A percentile compares a stretch with the other conserved stretches of the same genome.
Evolutionary conservation across 2,329 filamentous ascomycete genomes (phyloP).

Genomic region (Claviceps lovelessii): DNA sequence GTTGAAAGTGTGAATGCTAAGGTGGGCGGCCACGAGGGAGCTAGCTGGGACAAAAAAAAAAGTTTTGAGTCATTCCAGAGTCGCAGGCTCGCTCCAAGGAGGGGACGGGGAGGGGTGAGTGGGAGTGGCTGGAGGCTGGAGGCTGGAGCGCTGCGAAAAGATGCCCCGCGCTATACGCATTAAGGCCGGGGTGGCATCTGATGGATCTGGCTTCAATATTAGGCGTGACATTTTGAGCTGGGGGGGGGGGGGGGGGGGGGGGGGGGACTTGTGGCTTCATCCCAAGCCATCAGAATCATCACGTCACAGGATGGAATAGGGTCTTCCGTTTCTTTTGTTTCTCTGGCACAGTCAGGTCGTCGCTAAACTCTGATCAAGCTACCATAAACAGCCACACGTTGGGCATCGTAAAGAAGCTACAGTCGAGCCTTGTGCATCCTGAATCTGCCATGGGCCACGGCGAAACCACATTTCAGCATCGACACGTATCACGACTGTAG

Average conservation of each 20-base stretch:
- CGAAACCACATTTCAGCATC: too few species aligned
- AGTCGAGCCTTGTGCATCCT: too few species aligned
- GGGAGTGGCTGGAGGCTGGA: not conserved
- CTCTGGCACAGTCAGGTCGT: too few species aligned
- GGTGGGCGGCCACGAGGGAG: not conserved
- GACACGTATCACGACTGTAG: too few species aligned
- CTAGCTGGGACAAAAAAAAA: conserved; percentile 6
- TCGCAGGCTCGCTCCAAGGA: not conserved
- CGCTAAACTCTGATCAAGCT: not conserved
- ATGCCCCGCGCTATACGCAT: not conserved
- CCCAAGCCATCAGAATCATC: not conserved
- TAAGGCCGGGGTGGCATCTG: too few species aligned
- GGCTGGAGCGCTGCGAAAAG: not conserved
- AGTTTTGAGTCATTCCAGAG: conserved; percentile 20
- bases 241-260: too few species aligned
- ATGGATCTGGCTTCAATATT: too few species aligned
- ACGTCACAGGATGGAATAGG: not conserved
- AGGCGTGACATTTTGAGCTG: too few species aligned
- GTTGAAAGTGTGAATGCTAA: not conserved
- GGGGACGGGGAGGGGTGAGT: not conserved
- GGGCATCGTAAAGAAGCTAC: too few species aligned
- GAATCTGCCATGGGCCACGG: too few species aligned
- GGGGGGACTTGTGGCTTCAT: too few species aligned
- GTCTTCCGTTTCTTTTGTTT: not conserved
- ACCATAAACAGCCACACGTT: not conserved